Evolutionary conservation across 2,329 filamentous ascomycete species (phyloP).

Genomic region (Fusarium gaditjirri): DNA sequence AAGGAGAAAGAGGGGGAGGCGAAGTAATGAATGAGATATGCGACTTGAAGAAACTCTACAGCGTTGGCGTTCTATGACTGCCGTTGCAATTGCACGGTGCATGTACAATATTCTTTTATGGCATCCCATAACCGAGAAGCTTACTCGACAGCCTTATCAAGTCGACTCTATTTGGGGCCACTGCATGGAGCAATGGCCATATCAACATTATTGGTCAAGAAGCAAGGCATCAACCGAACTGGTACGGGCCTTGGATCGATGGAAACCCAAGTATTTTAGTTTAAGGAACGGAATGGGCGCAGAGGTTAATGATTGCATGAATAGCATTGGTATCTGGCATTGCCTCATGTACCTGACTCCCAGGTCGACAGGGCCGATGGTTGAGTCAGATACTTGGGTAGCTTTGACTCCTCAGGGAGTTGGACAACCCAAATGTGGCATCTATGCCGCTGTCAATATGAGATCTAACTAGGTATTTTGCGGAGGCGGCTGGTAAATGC

Average conservation of each 20-base stretch:
- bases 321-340: conserved; percentile 50
- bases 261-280: conserved; percentile 33
- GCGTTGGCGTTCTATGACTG: conserved; percentile 30
- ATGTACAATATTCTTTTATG: conserved; percentile 51
- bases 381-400: conserved; percentile 25
- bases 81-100: conserved; percentile 51
- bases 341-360: conserved; percentile 38
- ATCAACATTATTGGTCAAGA: conserved; percentile 9
- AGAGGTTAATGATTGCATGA: conserved; percentile 53
- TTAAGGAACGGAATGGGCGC: conserved; percentile 39
- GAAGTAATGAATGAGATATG: conserved; percentile 30
- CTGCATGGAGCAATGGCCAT: not conserved
- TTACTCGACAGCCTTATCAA: conserved; percentile 1
- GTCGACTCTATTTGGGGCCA: conserved; percentile 4
- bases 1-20: conserved; percentile 55
- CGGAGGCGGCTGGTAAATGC: conserved; percentile 37
- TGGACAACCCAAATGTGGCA: conserved; percentile 25
- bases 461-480: conserved; percentile 36
- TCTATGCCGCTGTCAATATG: conserved; percentile 15
- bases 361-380: conserved; percentile 24
- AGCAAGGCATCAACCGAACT: conserved; percentile 22
- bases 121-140: conserved; percentile 20
- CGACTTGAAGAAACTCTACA: conserved; percentile 14
- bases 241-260: conserved; percentile 20
- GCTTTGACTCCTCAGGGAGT: conserved; percentile 13